A percentile compares a stretch with the other conserved stretches of the same genome.
Conservation (phyloP, 139 green algal species). For the Coelastrella sp. region DNA sequence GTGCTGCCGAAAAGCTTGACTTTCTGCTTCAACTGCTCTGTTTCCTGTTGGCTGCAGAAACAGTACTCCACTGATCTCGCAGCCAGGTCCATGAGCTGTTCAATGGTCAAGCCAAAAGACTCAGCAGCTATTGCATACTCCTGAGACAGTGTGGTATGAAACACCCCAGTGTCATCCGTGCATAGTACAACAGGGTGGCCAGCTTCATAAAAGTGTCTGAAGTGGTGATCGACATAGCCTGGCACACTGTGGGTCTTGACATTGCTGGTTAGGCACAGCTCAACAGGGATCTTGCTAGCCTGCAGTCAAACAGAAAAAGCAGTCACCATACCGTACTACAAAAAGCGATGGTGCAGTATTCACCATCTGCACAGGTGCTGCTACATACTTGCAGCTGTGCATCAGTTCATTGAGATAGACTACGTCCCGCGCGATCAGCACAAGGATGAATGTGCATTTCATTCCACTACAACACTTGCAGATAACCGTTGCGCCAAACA, state of each 20-base stretch:
- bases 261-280: conserved; percentile 81
- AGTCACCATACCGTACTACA: no score
- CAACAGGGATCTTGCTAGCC: conserved; percentile 74
- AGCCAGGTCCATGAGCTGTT: conserved; percentile 48
- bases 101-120: conserved; percentile 61
- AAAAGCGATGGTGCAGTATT: background rate
- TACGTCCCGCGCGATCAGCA: no score
- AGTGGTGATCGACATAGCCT: conserved; percentile 79
- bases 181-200: conserved; percentile 86
- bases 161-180: conserved; percentile 80
- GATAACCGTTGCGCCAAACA: no score
- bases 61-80: conserved; percentile 6
- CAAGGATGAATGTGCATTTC: no score
- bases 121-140: conserved; percentile 73
- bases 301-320: conserved; percentile 30
- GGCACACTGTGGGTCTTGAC: conserved; percentile 63
- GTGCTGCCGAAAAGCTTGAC: no score
- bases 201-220: conserved; percentile 63
- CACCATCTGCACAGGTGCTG: background rate
- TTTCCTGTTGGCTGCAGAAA: conserved; percentile 33
- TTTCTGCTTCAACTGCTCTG: conserved; percentile 25
- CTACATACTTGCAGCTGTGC: no score
- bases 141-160: background rate
- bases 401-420: no score
- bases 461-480: no score